Base-by-base conservation (phyloP, 2,329 filamentous ascomycete genomes). In the Sclerotinia minor region DNA sequence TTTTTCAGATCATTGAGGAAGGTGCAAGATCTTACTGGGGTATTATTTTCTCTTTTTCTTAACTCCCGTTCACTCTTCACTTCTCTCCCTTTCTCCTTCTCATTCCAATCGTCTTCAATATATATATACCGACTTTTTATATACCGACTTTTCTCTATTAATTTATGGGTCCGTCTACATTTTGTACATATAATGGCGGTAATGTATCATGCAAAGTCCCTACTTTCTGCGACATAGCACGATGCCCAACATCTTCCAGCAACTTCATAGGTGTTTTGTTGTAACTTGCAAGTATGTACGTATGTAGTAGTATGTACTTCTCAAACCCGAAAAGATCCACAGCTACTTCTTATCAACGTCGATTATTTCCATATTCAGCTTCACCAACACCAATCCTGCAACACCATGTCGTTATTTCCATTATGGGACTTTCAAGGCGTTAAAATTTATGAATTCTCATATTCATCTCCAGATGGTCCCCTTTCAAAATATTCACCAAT, bases 151-250 rank as follows among this genome's bases (percentile, higher is more conserved):
- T 38, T 35, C 17, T n/a, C 4, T 21, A 13, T 7, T 35, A 32
- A 57, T 17, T 41, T 41, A 57, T 24, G 35, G 13, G 13, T 9
- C 29, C 3, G 38, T 41, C 38, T 17, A 38, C 38, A 41, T 41
- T 11, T 21, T 7, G 54, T 26, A 41, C 35, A 57, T 26, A 24
- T 26, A 24, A 38, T 57, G 54, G n/a, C 21, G 35, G 35, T 38
- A n/a, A 38, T 38, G 53, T 24, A 24, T 17, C 53, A 55, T 55
- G 53, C 53, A 55, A 38, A 55, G 53, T 44, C 57, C 57, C 57
- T 59, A 45, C 57, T 19, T 45, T 59, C 57, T 45, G 35, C 57
- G 38, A 59, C 53, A 55, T 55, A 55, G 15, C 53, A 55, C 53
- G 21, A 38, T 35, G 53, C 53, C 53, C 32, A 55, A 55, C 53